A percentile compares a stretch with the other conserved stretches of the same genome.
These are phyloP conservation scores for Alternaria metachromatica DNA, from an alignment of 2,329 filamentous ascomycete species.

Conservation along the genomic window DNA sequence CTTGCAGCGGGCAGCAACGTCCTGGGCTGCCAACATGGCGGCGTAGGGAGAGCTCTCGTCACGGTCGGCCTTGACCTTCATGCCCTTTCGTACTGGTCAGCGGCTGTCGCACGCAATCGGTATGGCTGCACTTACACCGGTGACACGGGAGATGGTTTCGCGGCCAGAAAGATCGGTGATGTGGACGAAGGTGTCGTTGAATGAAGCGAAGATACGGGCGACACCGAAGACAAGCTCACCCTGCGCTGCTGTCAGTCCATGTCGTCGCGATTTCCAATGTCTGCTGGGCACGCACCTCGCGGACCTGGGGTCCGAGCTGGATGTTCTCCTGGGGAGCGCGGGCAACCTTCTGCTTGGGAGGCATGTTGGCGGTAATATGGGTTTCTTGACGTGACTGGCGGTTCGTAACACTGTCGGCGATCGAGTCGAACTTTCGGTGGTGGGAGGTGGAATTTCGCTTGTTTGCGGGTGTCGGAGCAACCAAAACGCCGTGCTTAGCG, in stretches of 20 bases:
- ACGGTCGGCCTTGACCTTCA: constrained; percentile 98
- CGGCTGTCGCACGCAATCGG: background rate
- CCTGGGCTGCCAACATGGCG: constrained; percentile 99
- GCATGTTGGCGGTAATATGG: constrained; percentile 64
- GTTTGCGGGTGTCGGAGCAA: constrained; percentile 23
- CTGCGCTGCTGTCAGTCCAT: constrained; percentile 48
- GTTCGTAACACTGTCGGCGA: constrained; percentile 29
- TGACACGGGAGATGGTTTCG: constrained; percentile 99
- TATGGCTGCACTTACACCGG: constrained; percentile 69
- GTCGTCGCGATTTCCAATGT: constrained; percentile 6
- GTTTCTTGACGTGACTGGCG: constrained; percentile 36
- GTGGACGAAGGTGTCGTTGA: constrained; percentile 76
- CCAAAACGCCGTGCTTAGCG: constrained; percentile 22
- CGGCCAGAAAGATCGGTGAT: constrained; percentile 98
- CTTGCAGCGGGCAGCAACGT: constrained; percentile 84
- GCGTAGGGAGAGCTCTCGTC: constrained; percentile 99
- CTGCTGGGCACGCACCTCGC: constrained; percentile 67
- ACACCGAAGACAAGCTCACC: constrained; percentile 98
- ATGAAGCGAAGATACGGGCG: constrained; percentile 94
- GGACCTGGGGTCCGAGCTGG: constrained; percentile 86
- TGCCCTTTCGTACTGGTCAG: constrained; percentile 49
- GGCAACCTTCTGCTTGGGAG: constrained; percentile 85
- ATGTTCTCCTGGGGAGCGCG: constrained; percentile 92
- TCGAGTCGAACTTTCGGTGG: constrained; percentile 29
- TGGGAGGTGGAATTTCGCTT: constrained; percentile 20